Percentiles rank a stretch among this genome's conserved stretches.
Conservation (phyloP, 2,329 filamentous ascomycete genomes). For the Xylaria sp. region DNA sequence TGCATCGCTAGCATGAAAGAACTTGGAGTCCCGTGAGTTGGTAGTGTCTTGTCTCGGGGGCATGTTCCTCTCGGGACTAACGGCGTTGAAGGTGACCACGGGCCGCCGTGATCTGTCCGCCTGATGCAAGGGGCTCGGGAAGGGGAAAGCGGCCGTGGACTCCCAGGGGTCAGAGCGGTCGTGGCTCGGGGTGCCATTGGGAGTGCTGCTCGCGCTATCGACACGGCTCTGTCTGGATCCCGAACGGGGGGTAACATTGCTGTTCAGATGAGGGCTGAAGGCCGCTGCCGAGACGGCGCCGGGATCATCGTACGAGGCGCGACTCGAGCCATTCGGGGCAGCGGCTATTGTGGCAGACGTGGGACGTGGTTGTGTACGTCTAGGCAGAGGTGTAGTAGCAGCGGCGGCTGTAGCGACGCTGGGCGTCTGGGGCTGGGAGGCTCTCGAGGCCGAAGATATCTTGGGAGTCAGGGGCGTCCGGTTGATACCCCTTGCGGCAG, state of each 20-base stretch:
- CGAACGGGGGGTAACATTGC: slow-evolving; percentile 82
- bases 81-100: slow-evolving; percentile 56
- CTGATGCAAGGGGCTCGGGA: slow-evolving; percentile 51
- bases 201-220: slow-evolving; percentile 75
- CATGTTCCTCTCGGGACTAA: slow-evolving; percentile 50
- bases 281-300: slow-evolving; percentile 53
- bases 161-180: slow-evolving; percentile 61
- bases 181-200: slow-evolving; percentile 67
- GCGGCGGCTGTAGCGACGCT: slow-evolving; percentile 31
- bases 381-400: slow-evolving; percentile 52
- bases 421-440: slow-evolving; percentile 43
- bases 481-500: slow-evolving; percentile 65
- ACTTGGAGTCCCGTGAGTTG: slow-evolving; percentile 68
- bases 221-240: slow-evolving; percentile 77
- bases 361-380: slow-evolving; percentile 44
- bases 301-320: slow-evolving; percentile 60
- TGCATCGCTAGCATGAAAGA: slow-evolving; percentile 91
- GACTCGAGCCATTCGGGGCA: slow-evolving; percentile 39
- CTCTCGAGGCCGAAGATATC: slow-evolving; percentile 55
- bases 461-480: slow-evolving; percentile 66
- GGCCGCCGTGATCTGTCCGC: slow-evolving; percentile 47
- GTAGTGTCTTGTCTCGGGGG: slow-evolving; percentile 46
- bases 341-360: slow-evolving; percentile 49
- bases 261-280: slow-evolving; percentile 66
- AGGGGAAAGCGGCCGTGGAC: slow-evolving; percentile 49